Conservation (phyloP, 371 early-diverging fungal species). For the Rhizomucor pusillus region DNA sequence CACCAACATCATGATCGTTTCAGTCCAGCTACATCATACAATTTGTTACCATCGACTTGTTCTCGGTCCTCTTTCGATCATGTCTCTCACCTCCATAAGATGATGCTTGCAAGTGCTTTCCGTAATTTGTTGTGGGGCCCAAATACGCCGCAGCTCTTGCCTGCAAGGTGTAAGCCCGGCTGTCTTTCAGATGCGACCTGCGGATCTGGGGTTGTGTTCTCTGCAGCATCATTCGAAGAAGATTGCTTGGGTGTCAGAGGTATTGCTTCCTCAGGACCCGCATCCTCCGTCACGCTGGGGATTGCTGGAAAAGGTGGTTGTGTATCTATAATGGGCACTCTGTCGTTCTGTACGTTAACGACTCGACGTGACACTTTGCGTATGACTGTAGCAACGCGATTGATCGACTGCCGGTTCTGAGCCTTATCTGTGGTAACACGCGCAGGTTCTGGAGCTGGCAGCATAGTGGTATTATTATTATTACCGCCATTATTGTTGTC, state of each 20-base stretch:
- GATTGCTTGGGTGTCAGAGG: constrained; percentile 20
- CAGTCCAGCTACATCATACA: constrained; percentile 48
- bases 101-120: constrained; percentile 14
- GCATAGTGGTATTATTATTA: no score
- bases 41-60: not conserved
- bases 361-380: constrained; percentile 28
- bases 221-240: no score
- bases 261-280: constrained; percentile 17
- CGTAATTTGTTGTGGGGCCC: constrained; percentile 27
- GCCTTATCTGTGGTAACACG: constrained; percentile 1
- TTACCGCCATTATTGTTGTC: no score
- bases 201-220: not conserved
- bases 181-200: not conserved
- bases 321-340: no score
- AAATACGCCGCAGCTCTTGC: constrained; percentile 36
- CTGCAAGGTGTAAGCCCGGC: constrained; percentile 11
- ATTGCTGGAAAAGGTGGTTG: constrained; percentile 5
- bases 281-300: not conserved
- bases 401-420: constrained; percentile 28
- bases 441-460: constrained; percentile 2
- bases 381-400: constrained; percentile 17
- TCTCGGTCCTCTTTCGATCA: not conserved
- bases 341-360: constrained; percentile 25
- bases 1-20: constrained; percentile 50
- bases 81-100: constrained; percentile 31